phyloP scores from a whole-genome alignment of 352 stramenopile genomes.

The Phytophthora tubulina region DNA sequence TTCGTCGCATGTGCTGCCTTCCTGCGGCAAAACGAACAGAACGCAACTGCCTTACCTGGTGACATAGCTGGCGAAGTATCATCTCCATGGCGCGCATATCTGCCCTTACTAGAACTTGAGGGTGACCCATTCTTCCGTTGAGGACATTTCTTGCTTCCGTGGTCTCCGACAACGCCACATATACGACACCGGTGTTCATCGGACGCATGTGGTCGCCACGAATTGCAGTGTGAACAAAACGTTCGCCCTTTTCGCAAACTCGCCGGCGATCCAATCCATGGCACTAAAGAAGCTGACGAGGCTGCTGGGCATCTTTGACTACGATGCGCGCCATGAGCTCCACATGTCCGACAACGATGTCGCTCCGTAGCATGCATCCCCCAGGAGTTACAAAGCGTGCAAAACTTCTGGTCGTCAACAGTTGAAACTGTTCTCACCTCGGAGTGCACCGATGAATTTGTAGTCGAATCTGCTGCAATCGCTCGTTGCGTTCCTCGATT shows the following conservation, averaged over 20 bases:
- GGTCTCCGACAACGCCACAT: constrained; percentile 64
- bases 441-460: constrained; percentile 1
- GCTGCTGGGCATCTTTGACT: constrained; percentile 55
- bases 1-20: constrained; percentile 60
- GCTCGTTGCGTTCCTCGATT: constrained; percentile 18
- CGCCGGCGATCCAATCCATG: constrained; percentile 61
- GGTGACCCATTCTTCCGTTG: constrained; percentile 16
- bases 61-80: constrained; percentile 32
- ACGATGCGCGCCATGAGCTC: constrained; percentile 61
- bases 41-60: constrained; percentile 28
- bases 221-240: constrained; percentile 70
- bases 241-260: constrained; percentile 52
- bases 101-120: constrained; percentile 12
- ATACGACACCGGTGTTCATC: constrained; percentile 74
- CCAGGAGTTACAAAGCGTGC: constrained; percentile 65
- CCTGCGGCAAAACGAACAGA: constrained; percentile 75
- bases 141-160: constrained; percentile 75
- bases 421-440: constrained; percentile 14
- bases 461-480: not conserved
- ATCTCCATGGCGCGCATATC: constrained; percentile 32
- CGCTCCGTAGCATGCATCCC: constrained; percentile 66
- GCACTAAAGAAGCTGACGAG: constrained; percentile 32
- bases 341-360: constrained; percentile 70
- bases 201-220: constrained; percentile 62
- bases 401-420: constrained; percentile 55